Base-by-base conservation (phyloP, 2,329 filamentous ascomycete species). In the Neofusicoccum sp. region DNA sequence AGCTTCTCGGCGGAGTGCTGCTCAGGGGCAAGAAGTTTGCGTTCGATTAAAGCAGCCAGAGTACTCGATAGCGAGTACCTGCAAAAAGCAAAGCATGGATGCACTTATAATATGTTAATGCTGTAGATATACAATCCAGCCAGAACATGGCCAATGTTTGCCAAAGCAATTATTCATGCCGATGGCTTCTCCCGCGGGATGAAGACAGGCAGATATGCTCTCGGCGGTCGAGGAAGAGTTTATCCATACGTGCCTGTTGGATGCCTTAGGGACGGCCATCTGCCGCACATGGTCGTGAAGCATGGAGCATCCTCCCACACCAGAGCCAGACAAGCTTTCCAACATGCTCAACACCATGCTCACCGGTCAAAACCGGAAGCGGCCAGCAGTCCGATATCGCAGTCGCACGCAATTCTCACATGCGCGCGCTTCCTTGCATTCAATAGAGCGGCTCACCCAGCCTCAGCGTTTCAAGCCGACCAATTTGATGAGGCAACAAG, bases 1-100 rank as follows among this genome's bases (percentile, higher is more conserved):
- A 89, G 71, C 69, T 85, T 60, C 65, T 86, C 1, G 79, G 80
- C 16, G 86, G 87, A 11, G 75, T 74, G 31, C 38, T 80, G 61
- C 70, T 79, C 36, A 79, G 76, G 64, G 80, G 80, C 6, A 74
- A 70, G 65, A 78, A 72, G 68, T 75, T 80, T 58, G 74, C 76
- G 67, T 76, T 79, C 61, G 73, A 73, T 53, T 77, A 47, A 61
- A 41, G 28, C 36, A n/a, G 11, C 28, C 16, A 9, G 14, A 16
- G 12, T 24, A 24, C 11, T 34, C 4, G 43, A 16, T 38, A 40
- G 7, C 14, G 16, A 33, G 24, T 30, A 4, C 5, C 9, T 36
- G 20, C 16, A 28, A 7, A 16, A 16, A 16, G 12, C 20, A 2
- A 43, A 20, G 40, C 40, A 12, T n/a, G n/a, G n/a, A n/a, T n/a